Conservation (phyloP, 345 rosid genomes). For the Raphanus raphanistrum region DNA sequence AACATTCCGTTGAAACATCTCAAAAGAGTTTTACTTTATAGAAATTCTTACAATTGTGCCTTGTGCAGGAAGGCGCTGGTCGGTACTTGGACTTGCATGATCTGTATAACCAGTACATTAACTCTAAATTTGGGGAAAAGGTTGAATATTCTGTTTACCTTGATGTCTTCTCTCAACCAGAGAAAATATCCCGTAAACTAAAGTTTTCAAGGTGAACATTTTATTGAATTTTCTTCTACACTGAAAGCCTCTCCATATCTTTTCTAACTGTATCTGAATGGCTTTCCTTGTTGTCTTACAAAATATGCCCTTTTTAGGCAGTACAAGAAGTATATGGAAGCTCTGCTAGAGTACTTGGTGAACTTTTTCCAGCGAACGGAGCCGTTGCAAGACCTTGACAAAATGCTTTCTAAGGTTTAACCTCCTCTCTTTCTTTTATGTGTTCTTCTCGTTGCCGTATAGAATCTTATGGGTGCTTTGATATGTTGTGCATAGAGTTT, state of each 20-base stretch:
- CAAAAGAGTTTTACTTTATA: background rate
- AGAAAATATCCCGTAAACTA: slow-evolving; percentile 56
- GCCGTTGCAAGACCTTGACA: slow-evolving; percentile 90
- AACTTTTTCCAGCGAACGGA: slow-evolving; percentile 84
- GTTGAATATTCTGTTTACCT: slow-evolving; percentile 87
- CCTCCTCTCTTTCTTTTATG: background rate
- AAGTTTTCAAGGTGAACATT: slow-evolving; percentile 63
- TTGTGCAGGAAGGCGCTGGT: slow-evolving; percentile 77
- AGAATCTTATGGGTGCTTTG: slow-evolving; percentile 8
- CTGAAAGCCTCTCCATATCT: background rate
- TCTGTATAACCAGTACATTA: slow-evolving; percentile 74
- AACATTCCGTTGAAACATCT: slow-evolving; percentile 7
- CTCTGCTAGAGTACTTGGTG: slow-evolving; percentile 71
- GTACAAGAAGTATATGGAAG: slow-evolving; percentile 74
- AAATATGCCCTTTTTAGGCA: slow-evolving; percentile 52
- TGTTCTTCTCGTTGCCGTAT: background rate
- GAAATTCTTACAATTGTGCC: background rate
- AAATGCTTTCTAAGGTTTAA: slow-evolving; percentile 73
- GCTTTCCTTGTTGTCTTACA: slow-evolving; percentile 14
- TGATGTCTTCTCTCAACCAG: slow-evolving; percentile 66
- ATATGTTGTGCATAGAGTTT: slow-evolving; percentile 3
- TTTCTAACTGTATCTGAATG: slow-evolving; percentile 28
- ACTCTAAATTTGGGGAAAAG: slow-evolving; percentile 81
- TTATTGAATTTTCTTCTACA: slow-evolving; percentile 2
- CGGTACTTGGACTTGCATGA: slow-evolving; percentile 91